phyloP scores from a whole-genome alignment of 1,284 basidiomycete genomes.

The Malassezia arunalokei region DNA sequence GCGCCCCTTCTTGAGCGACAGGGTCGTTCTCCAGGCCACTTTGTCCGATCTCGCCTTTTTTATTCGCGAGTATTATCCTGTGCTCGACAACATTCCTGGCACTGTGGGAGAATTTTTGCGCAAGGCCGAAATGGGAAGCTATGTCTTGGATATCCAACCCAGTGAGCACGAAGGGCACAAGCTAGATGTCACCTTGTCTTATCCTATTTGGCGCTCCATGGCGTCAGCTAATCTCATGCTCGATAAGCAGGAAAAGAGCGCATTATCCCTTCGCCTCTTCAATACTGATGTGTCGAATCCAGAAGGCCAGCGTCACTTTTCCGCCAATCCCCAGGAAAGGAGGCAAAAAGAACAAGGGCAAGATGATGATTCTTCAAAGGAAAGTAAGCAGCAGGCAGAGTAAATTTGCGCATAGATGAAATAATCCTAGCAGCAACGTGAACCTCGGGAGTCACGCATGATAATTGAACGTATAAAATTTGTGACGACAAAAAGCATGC shows the following conservation, averaged over 20 bases:
- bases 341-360: not conserved
- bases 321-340: conserved; percentile 13
- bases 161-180: conserved; percentile 25
- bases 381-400: not conserved
- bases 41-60: conserved; percentile 58
- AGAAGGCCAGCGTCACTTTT: conserved; percentile 35
- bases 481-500: not conserved
- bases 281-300: conserved; percentile 34
- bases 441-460: not conserved
- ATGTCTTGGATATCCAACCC: conserved; percentile 33
- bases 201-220: conserved; percentile 41
- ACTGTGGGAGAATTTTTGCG: conserved; percentile 23
- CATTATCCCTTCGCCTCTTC: conserved; percentile 37
- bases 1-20: conserved; percentile 62
- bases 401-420: not conserved
- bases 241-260: conserved; percentile 45
- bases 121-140: conserved; percentile 32
- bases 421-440: not conserved
- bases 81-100: conserved; percentile 28
- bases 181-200: conserved; percentile 25
- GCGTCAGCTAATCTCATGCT: conserved; percentile 43
- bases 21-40: conserved; percentile 56
- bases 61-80: conserved; percentile 38
- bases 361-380: not conserved
- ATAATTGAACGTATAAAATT: not conserved